Conservation (phyloP, 2,329 filamentous ascomycete genomes). For the Cladobotryum protrusum region DNA sequence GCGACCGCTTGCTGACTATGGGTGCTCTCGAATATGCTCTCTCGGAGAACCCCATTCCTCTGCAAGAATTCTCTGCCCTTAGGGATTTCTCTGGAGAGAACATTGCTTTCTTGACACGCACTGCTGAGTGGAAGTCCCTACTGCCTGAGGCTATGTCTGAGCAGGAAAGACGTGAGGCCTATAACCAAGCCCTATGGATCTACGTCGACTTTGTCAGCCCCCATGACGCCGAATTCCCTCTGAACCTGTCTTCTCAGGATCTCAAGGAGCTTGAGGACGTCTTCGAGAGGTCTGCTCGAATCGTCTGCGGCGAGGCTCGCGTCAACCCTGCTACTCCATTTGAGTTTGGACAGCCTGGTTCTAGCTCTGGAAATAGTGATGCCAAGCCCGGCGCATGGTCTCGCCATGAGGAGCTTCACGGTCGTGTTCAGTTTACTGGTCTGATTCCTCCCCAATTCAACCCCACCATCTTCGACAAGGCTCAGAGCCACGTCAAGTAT, state of each 20-base stretch:
- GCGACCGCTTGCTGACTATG: conserved; percentile 49
- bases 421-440: conserved; percentile 26
- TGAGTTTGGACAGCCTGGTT: conserved; percentile 14
- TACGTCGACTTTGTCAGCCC: conserved; percentile 55
- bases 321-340: conserved; percentile 35
- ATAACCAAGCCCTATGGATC: conserved; percentile 52
- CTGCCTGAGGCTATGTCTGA: conserved; percentile 10
- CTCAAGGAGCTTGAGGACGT: conserved; percentile 44
- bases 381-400: not conserved
- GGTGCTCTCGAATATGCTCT: conserved; percentile 55
- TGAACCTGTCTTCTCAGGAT: conserved; percentile 54
- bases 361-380: not conserved
- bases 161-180: conserved; percentile 35
- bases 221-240: conserved; percentile 53
- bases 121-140: conserved; percentile 46
- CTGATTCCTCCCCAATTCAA: conserved; percentile 43
- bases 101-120: conserved; percentile 55
- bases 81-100: conserved; percentile 66
- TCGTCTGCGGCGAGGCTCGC: conserved; percentile 31
- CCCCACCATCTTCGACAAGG: conserved; percentile 48
- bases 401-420: not conserved
- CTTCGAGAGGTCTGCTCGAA: conserved; percentile 46
- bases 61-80: conserved; percentile 57
- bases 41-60: conserved; percentile 48
- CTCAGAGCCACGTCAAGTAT: conserved; percentile 55